Conservation (phyloP, 2,329 filamentous ascomycete genomes). For the Teratosphaeria epicoccoides region DNA sequence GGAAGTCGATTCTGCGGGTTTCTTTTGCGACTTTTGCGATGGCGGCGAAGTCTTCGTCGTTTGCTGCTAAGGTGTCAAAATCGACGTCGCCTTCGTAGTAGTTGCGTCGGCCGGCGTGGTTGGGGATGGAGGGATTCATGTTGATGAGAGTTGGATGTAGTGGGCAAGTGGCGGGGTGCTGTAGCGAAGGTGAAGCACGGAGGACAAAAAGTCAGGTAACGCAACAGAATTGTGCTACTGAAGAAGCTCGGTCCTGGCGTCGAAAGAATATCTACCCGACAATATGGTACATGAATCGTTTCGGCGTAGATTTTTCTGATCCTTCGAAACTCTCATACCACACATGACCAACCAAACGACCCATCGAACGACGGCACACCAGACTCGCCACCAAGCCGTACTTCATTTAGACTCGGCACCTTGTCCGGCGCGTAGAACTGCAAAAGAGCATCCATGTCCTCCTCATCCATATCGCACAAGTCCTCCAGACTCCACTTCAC, state of each 20-base stretch:
- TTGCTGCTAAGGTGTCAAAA: slow-evolving; percentile 50
- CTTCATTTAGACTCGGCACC: slow-evolving; percentile 34
- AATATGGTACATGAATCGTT: neutral
- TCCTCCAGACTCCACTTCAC: slow-evolving; percentile 78
- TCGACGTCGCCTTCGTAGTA: slow-evolving; percentile 50
- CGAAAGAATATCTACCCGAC: neutral
- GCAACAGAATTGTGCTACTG: neutral
- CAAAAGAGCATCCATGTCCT: slow-evolving; percentile 72
- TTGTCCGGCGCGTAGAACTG: slow-evolving; percentile 52
- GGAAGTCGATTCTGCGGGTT: slow-evolving; percentile 59
- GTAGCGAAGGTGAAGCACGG: neutral
- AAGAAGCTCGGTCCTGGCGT: neutral
- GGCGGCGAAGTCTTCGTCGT: slow-evolving; percentile 50
- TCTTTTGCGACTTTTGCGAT: slow-evolving; percentile 29
- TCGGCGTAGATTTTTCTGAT: neutral
- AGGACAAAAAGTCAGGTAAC: neutral
- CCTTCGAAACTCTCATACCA: slow-evolving; percentile 15
- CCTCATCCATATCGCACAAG: slow-evolving; percentile 68
- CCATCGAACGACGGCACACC: slow-evolving; percentile 35
- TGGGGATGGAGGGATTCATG: slow-evolving; percentile 4
- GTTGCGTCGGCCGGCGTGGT: neutral
- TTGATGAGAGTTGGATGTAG: neutral
- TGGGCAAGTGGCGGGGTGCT: neutral
- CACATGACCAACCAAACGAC: slow-evolving; percentile 34
- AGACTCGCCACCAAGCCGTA: slow-evolving; percentile 29